These are phyloP conservation scores for Scheffersomyces titani DNA, from an alignment of 1,139 yeast species.

Conservation along the genomic window DNA sequence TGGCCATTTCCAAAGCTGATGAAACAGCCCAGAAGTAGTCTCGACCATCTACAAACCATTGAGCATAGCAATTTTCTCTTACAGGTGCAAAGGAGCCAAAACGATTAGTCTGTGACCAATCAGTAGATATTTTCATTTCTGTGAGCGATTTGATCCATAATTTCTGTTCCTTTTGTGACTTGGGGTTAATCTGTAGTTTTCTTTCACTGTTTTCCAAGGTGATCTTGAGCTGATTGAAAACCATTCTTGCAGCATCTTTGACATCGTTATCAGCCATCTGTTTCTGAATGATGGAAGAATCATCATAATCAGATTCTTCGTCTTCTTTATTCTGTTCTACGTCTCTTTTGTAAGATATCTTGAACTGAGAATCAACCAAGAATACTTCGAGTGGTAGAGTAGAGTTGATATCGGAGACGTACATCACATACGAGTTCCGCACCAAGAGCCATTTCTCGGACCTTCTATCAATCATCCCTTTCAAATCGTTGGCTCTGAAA, in stretches of 20 bases:
- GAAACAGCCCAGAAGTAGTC: constrained; percentile 97
- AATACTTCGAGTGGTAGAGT: constrained; percentile 92
- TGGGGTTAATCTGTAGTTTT: constrained; percentile 70
- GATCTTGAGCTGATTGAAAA: constrained; percentile 51
- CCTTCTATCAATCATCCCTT: constrained; percentile 85
- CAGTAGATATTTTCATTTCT: constrained; percentile 64
- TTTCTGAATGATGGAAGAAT: constrained; percentile 31
- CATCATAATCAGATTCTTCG: constrained; percentile 50
- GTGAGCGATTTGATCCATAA: constrained; percentile 78
- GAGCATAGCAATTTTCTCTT: constrained; percentile 81
- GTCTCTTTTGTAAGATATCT: constrained; percentile 52
- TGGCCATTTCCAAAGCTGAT: constrained; percentile 89
- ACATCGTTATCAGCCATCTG: constrained; percentile 22
- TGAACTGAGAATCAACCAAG: constrained; percentile 72
- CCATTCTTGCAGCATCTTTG: constrained; percentile 23
- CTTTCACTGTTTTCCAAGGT: constrained; percentile 82
- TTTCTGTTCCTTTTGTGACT: constrained; percentile 67
- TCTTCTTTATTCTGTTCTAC: constrained; percentile 36
- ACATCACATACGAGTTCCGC: constrained; percentile 80
- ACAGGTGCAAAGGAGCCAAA: constrained; percentile 94
- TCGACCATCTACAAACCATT: constrained; percentile 96
- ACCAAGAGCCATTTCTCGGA: constrained; percentile 90
- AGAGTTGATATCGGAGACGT: constrained; percentile 82
- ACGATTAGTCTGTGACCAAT: constrained; percentile 74
- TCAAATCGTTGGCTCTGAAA: constrained; percentile 73